Base-by-base conservation (phyloP, 75 land plant genomes). In the Ceratopteris richardii region DNA sequence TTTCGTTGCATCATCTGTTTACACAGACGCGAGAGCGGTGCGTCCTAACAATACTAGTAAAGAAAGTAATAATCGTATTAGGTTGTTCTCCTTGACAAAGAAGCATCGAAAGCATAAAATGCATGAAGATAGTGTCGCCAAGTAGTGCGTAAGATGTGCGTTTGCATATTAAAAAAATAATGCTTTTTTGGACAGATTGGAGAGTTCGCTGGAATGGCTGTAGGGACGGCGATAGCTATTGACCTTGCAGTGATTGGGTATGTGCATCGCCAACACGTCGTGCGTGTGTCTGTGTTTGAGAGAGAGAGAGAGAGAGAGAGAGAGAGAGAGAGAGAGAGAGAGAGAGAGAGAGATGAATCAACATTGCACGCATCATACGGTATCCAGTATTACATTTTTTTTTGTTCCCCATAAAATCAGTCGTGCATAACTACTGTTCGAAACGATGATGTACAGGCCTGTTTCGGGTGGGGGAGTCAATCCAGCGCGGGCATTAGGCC, bases 171-270 rank as follows among this genome's bases (percentile, higher is more conserved):
- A n/a, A n/a, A n/a, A n/a, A n/a, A n/a, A n/a, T n/a, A n/a, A n/a
- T n/a, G n/a, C n/a, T n/a, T n/a, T n/a, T n/a, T n/a, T n/a, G n/a
- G 64, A 33, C 73, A 82, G 85, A 40, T 79, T 11, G 72, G 76
- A 0, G 60, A 67, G n/a, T 21, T 75, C 14, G 61, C 76, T 0
- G 82, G 78, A 0, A 31, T 82, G 29, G 72, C 66, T n/a, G 51
- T 75, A 11, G 85, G 82, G 36, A 59, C 70, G 10, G 66, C 73
- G 28, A 68, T 78, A 63, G 72, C 61, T 20, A 63, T 82, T 36
- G 78, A 67, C 36, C 66, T 78, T 16, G 24, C 78, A 25, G 68
- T 82, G 16, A 62, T 80, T 39, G 85, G 68, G 85, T 82, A 75
- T 10, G 57, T 29, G 36, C 12, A 19, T 17, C 6, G 53, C 10